A percentile compares a stretch with the other conserved stretches of the same genome.
phyloP scores from a whole-genome alignment of 2,329 filamentous ascomycete species.

The Pseudohalonectria lignicola region DNA sequence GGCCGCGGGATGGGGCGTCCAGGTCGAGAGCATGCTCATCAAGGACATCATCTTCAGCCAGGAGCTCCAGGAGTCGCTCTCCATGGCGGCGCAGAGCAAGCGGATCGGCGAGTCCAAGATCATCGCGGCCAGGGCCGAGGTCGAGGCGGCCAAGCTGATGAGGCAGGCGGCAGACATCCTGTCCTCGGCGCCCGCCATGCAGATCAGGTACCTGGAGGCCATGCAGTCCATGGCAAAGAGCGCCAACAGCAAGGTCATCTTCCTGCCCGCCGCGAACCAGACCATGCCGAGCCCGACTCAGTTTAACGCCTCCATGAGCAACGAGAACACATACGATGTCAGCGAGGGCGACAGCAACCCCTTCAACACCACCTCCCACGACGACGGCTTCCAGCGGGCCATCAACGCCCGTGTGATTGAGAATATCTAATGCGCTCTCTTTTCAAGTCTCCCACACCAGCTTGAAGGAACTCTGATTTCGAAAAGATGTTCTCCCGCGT shows the following conservation, averaged over 20 bases:
- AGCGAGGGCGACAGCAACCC: constrained; percentile 31
- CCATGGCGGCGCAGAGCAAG: constrained; percentile 98
- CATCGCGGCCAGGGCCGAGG: constrained; percentile 92
- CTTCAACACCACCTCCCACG: constrained; percentile 38
- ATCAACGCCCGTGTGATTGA: constrained; percentile 76
- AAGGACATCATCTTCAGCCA: constrained; percentile 98
- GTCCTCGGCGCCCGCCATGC: constrained; percentile 88
- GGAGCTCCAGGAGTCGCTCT: constrained; percentile 89
- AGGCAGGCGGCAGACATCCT: constrained; percentile 89
- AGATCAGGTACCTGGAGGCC: constrained; percentile 93
- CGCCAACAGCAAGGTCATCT: constrained; percentile 80
- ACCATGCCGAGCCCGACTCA: constrained; percentile 34
- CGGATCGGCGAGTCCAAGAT: constrained; percentile 97
- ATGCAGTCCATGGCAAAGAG: constrained; percentile 99
- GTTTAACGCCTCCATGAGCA: constrained; percentile 32
- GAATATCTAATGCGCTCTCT: constrained; percentile 55
- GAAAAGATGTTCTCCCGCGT: too few relatives aligned
- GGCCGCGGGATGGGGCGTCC: constrained; percentile 84
- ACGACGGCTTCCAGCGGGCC: constrained; percentile 62
- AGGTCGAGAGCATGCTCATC: constrained; percentile 97
- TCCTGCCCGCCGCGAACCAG: constrained; percentile 58
- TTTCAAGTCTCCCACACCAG: too few relatives aligned
- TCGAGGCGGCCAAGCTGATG: constrained; percentile 92
- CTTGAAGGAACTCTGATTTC: too few relatives aligned
- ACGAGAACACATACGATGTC: constrained; percentile 21